A percentile compares a stretch with the other conserved stretches of the same genome.
These are phyloP conservation scores for Trichosporon coremiiforme DNA, from an alignment of 1,284 basidiomycete genomes.

Conservation along the genomic window DNA sequence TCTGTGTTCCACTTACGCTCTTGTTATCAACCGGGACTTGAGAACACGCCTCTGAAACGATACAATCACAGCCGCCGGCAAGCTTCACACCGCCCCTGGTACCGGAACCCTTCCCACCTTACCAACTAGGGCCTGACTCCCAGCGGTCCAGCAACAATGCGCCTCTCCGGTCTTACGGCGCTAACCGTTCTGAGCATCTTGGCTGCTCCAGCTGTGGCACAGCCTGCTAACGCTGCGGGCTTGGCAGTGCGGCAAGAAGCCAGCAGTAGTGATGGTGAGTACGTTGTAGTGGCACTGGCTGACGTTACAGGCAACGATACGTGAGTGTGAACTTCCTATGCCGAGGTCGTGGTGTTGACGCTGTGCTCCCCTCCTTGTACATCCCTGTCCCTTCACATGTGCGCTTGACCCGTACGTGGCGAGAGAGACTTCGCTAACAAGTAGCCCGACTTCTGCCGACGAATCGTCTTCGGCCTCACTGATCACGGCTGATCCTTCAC, in stretches of 20 bases:
- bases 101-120: not conserved
- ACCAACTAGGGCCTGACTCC: too few relatives aligned
- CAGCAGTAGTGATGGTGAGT: not conserved
- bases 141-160: not conserved
- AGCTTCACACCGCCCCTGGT: too few relatives aligned
- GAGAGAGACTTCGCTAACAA: not conserved
- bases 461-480: not conserved
- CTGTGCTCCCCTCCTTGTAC: not conserved
- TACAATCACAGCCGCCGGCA: not conserved
- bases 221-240: not conserved
- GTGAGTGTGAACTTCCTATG: not conserved
- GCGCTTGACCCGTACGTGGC: not conserved
- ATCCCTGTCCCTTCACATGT: not conserved
- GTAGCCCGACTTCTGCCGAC: not conserved
- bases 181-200: not conserved
- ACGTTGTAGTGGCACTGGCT: not conserved
- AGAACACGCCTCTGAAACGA: not conserved
- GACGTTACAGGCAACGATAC: not conserved
- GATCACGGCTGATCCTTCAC: not conserved
- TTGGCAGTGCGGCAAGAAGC: not conserved
- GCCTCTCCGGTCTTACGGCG: slow-evolving; percentile 8
- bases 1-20: not conserved
- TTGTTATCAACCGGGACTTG: not conserved
- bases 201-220: not conserved
- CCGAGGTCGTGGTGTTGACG: not conserved